phyloP scores from a whole-genome alignment of 1,284 basidiomycete species.

The Malassezia arunalokei region DNA sequence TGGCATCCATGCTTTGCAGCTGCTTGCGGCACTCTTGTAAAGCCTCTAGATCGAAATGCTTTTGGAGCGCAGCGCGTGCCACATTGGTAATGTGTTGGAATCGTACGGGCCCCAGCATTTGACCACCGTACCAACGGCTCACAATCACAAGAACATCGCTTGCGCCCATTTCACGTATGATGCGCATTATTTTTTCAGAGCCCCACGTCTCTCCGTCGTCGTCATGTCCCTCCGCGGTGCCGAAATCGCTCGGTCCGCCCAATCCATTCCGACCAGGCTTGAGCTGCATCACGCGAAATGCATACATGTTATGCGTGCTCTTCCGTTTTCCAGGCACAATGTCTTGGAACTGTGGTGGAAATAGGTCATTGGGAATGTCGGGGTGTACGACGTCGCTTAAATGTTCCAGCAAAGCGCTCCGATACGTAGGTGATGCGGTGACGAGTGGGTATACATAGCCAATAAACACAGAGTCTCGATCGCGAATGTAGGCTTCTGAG shows the following conservation, averaged over 20 bases:
- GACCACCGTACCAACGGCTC: slow-evolving; percentile 60
- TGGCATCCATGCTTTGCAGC: slow-evolving; percentile 23
- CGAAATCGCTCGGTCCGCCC: slow-evolving; percentile 36
- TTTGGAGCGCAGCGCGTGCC: slow-evolving; percentile 58
- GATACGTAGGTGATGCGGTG: slow-evolving; percentile 16
- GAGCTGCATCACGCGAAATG: slow-evolving; percentile 32
- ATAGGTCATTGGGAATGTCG: slow-evolving; percentile 19
- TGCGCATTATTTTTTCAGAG: slow-evolving; percentile 26
- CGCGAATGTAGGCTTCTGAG: slow-evolving; percentile 26
- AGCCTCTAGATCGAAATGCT: slow-evolving; percentile 55
- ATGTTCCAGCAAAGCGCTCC: slow-evolving; percentile 28
- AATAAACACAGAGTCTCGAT: slow-evolving; percentile 40
- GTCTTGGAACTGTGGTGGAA: slow-evolving; percentile 32
- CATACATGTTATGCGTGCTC: slow-evolving; percentile 41
- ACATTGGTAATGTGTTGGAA: slow-evolving; percentile 67
- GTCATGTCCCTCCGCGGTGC: slow-evolving; percentile 31
- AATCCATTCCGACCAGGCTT: slow-evolving; percentile 31
- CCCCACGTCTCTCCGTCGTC: slow-evolving; percentile 44
- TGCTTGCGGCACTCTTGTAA: slow-evolving; percentile 19
- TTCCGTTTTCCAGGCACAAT: slow-evolving; percentile 24
- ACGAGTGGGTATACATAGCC: slow-evolving; percentile 38
- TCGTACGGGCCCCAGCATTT: slow-evolving; percentile 58
- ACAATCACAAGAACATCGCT: slow-evolving; percentile 39
- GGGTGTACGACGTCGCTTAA: slow-evolving; percentile 37
- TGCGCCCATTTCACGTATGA: slow-evolving; percentile 31